Conservation (phyloP, 768 basidiomycete species). For the Termitomyces sp. region DNA sequence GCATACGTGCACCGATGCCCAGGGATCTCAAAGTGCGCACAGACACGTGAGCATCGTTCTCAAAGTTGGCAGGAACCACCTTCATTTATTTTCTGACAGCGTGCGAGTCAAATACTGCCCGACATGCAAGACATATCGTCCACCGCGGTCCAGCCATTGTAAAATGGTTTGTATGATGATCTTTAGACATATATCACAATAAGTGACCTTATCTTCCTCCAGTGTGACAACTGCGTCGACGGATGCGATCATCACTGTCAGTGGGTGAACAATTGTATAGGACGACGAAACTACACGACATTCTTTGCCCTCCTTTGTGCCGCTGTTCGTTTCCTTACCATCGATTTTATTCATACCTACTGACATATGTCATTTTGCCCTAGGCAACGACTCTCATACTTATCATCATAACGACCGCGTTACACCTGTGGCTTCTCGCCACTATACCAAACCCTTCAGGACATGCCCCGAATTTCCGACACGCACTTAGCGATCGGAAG, state of each 20-base stretch:
- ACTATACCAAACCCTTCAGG: slow-evolving; percentile 30
- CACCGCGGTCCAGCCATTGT: slow-evolving; percentile 93
- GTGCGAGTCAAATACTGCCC: slow-evolving; percentile 92
- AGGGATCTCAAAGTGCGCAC: slow-evolving; percentile 76
- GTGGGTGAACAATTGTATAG: slow-evolving; percentile 95
- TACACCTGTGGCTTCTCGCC: slow-evolving; percentile 75
- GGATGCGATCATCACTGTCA: slow-evolving; percentile 91
- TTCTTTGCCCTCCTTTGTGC: slow-evolving; percentile 84
- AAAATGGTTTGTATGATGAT: slow-evolving; percentile 63
- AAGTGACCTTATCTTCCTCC: background rate
- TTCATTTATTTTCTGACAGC: slow-evolving; percentile 32
- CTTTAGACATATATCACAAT: slow-evolving; percentile 2
- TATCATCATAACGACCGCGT: slow-evolving; percentile 76
- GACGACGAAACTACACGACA: slow-evolving; percentile 91
- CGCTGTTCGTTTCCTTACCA: slow-evolving; percentile 48
- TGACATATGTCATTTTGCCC: background rate
- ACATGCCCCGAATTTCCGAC: slow-evolving; percentile 35
- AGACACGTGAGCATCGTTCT: slow-evolving; percentile 47
- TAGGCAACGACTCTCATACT: slow-evolving; percentile 74
- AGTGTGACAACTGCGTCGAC: slow-evolving; percentile 98
- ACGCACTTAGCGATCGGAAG: slow-evolving; percentile 32
- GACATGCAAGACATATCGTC: slow-evolving; percentile 90
- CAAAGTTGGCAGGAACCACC: slow-evolving; percentile 25
- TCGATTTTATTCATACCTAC: background rate
- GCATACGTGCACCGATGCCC: slow-evolving; percentile 62